Base-by-base conservation (phyloP, 768 basidiomycete species). In the Russula foetens region DNA sequence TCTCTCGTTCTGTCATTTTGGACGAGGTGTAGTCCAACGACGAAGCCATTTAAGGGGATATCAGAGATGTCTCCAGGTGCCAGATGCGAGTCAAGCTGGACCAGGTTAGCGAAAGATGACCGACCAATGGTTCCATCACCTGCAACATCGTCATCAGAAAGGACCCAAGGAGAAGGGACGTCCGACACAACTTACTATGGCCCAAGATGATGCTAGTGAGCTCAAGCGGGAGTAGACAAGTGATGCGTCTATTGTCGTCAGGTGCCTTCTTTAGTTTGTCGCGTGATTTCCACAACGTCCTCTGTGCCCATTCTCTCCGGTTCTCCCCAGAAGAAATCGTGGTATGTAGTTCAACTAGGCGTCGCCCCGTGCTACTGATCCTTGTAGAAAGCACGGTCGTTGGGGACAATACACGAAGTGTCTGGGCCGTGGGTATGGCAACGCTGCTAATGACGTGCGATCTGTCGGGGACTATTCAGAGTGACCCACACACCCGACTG, bases 1-100 rank as follows among this genome's bases (percentile, higher is more conserved):
- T 89, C 83, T 39, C 78, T 79, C 0, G 84, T 86, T 39, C 83
- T 70, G 19, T 76, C 73, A 64, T 87, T 85, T 52, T 80, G 77
- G 9, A 83, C 76, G 19, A 79, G 64, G 66, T 85, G 81, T 33
- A 93, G 71, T 11, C 74, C 70, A 33, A 78, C 64, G 60, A 92
- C 69, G 54, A 63, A 63, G 0, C 80, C 84, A 54, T 74, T 69
- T 19, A 91, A 67, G 2, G 82, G 66, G 0, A 71, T 44, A 29
- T 81, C 72, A 0, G 85, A 86, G 3, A 68, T 67, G 35, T 75
- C 75, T 19, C 68, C 69, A 29, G 75, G 73, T 17, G 68, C 54
- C 8, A 64, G 61, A 21, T 60, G 24, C 12, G 69, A 67, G 44
- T 53, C 43, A 17, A 46, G 29, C 29, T 58, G 63, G 17, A 58